Evolutionary conservation across 2,329 filamentous ascomycete species (phyloP), one percentile per base, ranked within the genome.

Genomic region (Pseudonectria buxi): DNA sequence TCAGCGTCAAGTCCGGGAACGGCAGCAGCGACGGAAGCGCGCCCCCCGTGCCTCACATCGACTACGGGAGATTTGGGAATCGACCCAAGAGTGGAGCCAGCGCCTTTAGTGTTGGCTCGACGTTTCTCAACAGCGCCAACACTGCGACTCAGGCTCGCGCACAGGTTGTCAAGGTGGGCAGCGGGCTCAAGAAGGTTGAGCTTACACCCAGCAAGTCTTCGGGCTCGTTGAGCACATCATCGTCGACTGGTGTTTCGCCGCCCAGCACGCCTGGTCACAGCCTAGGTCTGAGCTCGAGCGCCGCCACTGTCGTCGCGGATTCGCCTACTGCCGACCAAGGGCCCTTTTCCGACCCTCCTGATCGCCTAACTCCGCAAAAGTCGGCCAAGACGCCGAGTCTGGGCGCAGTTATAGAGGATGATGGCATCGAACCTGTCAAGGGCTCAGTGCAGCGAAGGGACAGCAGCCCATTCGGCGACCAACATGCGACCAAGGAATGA

Each of bases 1-100:
- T 98, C 57, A 95, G 86, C 52, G 88, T 98, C 46, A 92, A 87
- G 61, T 83, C 84, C 6, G 71, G 68, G 37, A 77, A 67, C 51
- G 71, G 63, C 34, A 69, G 72, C 24, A 67, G 59, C 22, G 72
- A 72, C 26, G 63, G 69, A 38, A 63, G 68, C 32, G 67, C 83
- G 13, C 86, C 86, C 3, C 85, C 86, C 0, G 81, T 90, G 6
- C 84, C 85, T 6, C 67, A 68, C 38, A 79, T 92, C 49, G 80
- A 88, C 51, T 76, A 72, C 44, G 72, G 72, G 42, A 76, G 71
- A 54, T 81, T 77, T 53, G 68, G 63, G 25, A 50, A 39, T 34
- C 66, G 63, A 39, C 77, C 69, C 14, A 70, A 68, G 47, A 80
- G 76, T 50, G 67, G 66, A 6, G 69, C 63, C 36, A 74, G 71